Evolutionary conservation across 2,329 filamentous ascomycete species (phyloP).

Genomic region (Coniochaeta sp.): DNA sequence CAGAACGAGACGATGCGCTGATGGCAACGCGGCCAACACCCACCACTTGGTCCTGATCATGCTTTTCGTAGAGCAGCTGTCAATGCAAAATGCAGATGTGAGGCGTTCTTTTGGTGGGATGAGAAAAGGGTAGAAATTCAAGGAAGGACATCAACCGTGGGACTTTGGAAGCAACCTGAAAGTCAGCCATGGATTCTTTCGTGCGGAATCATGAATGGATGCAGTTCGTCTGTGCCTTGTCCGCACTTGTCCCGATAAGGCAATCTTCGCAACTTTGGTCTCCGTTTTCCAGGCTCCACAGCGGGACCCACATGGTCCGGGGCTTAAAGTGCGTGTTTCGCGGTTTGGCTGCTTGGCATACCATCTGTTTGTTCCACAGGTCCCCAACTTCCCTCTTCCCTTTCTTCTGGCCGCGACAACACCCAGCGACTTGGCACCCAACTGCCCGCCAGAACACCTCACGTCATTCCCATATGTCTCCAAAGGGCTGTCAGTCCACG

Average conservation of each 20-base stretch:
- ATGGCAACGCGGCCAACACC: too few relatives aligned
- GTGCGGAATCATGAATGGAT: too few relatives aligned
- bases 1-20: too few relatives aligned
- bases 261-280: not conserved
- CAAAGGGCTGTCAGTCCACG: not conserved
- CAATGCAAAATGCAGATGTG: not conserved
- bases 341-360: not conserved
- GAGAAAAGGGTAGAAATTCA: not conserved
- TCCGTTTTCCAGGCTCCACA: slow-evolving; percentile 1
- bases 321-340: not conserved
- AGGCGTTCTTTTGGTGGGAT: not conserved
- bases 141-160: not conserved
- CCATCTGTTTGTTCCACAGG: too few relatives aligned
- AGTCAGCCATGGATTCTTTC: not conserved
- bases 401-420: not conserved
- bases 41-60: not conserved
- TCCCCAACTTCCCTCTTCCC: not conserved
- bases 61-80: not conserved
- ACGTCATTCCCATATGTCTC: not conserved
- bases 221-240: too few relatives aligned
- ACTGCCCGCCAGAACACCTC: too few relatives aligned
- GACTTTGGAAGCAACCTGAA: not conserved
- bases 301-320: not conserved
- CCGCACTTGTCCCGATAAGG: not conserved
- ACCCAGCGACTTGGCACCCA: not conserved